Base-by-base conservation (phyloP, 2,329 filamentous ascomycete species). In the Colletotrichum sp. region DNA sequence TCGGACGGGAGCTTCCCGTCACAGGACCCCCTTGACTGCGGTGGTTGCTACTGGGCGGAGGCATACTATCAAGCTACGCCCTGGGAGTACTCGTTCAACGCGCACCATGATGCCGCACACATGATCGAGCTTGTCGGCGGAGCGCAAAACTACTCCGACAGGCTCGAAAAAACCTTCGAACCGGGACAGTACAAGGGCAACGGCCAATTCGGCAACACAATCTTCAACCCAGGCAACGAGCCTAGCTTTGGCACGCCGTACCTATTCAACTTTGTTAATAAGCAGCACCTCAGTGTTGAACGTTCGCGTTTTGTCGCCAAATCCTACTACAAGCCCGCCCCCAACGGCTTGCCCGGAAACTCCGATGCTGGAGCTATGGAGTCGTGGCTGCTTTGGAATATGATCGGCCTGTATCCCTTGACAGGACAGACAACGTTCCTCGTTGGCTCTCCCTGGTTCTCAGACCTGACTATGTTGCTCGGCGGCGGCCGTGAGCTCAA, bases 361-460 rank as follows among this genome's bases (percentile, higher is more conserved):
- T 92, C 90, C 60, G 94, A 95, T 81, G 92, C 92, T 3, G 94
- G 94, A 8, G 92, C 93, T 16, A 94, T 95, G 93, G 92, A 95
- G 81, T 92, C 90, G 9, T 94, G 92, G 90, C 83, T 94, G 4
- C 83, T 94, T 10, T 95, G 93, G 91, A 91, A 90, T 77, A 93
- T 94, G 89, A 88, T 94, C 49, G 93, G 93, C 3, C 84, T 94
- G 32, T 94, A 94, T 78, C 93, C 93, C 2, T 85, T 95, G 77
- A 93, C 92, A 0, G 92, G 92, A 0, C 93, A 94, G 85, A 92
- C 92, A 0, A 93, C 91, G 1, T 94, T 94, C 81, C 85, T 94
- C 18, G 87, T 94, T 69, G 90, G 90, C 5, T 91, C 90, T 8
- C 92, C 92, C 0, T 94, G 91, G 91, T 92, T 93, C 80, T 83